Evolutionary conservation across 1,284 basidiomycete species (phyloP).

Genomic region (Taiwanofungus camphoratus): DNA sequence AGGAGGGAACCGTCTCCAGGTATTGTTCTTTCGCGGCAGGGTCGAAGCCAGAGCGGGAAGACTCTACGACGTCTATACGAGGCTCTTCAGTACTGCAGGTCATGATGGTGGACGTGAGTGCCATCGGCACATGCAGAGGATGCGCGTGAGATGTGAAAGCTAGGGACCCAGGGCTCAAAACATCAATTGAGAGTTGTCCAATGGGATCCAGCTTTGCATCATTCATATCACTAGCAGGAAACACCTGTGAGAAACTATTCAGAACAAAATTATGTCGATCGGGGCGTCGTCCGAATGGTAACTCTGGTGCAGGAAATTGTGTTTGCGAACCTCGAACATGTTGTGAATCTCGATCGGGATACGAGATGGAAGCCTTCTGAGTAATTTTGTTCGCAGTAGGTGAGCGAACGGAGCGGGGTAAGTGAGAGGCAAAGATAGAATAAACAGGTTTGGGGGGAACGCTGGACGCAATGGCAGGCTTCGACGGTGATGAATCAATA

Average conservation of each 20-base stretch:
- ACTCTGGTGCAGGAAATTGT: conserved; percentile 9
- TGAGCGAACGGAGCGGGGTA: background rate
- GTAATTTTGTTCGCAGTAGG: background rate
- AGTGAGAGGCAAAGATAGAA: conserved; percentile 28
- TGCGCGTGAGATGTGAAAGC: too few species aligned
- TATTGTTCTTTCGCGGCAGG: background rate
- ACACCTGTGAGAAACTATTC: background rate
- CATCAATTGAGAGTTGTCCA: too few species aligned
- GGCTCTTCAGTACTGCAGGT: too few species aligned
- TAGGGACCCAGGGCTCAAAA: too few species aligned
- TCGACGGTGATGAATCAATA: conserved; percentile 14
- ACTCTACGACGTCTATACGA: too few species aligned
- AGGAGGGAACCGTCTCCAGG: conserved; percentile 16
- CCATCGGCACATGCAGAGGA: too few species aligned
- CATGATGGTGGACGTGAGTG: too few species aligned
- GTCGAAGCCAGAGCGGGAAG: too few species aligned
- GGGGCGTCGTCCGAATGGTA: conserved; percentile 1
- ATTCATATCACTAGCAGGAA: too few species aligned
- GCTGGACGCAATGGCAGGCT: conserved; percentile 6
- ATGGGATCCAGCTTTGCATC: too few species aligned
- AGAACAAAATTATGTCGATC: background rate
- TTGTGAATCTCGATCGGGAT: conserved; percentile 48
- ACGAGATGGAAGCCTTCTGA: conserved; percentile 29
- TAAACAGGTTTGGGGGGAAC: conserved; percentile 24
- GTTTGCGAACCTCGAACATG: conserved; percentile 58